Conservation (phyloP, 352 stramenopile species). For the Lagenidium giganteum region DNA sequence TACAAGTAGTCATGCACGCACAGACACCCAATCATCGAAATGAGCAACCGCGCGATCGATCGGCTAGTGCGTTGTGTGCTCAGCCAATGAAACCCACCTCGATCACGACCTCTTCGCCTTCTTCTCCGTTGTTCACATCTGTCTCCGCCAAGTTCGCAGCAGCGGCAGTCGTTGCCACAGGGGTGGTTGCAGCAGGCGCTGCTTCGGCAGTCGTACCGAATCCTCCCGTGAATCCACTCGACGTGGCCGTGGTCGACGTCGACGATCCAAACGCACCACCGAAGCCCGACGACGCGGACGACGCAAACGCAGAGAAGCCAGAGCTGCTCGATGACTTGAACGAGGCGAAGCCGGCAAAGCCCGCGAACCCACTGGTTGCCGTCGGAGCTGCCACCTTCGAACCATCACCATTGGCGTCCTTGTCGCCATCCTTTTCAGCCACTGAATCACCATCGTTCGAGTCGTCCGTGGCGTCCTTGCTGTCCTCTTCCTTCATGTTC, state of each 20-base stretch:
- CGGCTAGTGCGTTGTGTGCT: background rate
- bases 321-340: conserved; percentile 37
- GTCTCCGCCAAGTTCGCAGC: conserved; percentile 26
- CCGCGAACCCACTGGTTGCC: conserved; percentile 43
- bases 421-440: background rate
- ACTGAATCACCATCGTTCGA: no score
- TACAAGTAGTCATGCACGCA: conserved; percentile 11
- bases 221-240: conserved; percentile 5
- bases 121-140: conserved; percentile 73
- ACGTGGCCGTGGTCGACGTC: conserved; percentile 1
- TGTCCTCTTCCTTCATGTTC: background rate
- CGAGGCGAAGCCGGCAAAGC: conserved; percentile 56
- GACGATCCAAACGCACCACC: conserved; percentile 2
- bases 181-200: conserved; percentile 18
- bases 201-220: conserved; percentile 15
- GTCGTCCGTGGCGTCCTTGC: background rate
- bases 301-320: conserved; percentile 27
- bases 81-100: conserved; percentile 32
- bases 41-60: background rate
- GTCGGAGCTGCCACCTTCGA: conserved; percentile 3
- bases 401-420: background rate
- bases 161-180: conserved; percentile 29
- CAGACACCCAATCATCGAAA: conserved; percentile 2
- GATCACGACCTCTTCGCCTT: conserved; percentile 60
- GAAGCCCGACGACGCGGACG: conserved; percentile 26